A percentile compares a stretch with the other conserved stretches of the same genome.
These are phyloP conservation scores for Boletus fagicola DNA, from an alignment of 768 basidiomycete species.

Conservation along the genomic window DNA sequence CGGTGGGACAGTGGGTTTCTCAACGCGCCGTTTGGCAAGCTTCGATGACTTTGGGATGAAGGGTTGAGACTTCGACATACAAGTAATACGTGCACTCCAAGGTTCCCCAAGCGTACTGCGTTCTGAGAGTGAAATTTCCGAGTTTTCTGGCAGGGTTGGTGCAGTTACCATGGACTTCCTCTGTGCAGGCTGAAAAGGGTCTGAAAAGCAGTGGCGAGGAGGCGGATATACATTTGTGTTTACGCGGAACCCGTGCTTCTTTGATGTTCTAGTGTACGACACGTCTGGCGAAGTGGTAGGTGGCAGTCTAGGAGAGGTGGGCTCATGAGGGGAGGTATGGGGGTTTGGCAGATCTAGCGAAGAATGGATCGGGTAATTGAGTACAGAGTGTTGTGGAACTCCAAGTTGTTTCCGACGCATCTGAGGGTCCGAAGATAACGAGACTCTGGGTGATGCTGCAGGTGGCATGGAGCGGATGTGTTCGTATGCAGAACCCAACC, in stretches of 20 bases:
- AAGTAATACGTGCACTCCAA: background rate
- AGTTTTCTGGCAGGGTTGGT: background rate
- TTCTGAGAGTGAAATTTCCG: background rate
- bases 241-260: slow-evolving; percentile 1
- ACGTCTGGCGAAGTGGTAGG: background rate
- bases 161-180: background rate
- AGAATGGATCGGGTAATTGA: slow-evolving; percentile 19
- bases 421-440: slow-evolving; percentile 27
- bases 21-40: slow-evolving; percentile 4
- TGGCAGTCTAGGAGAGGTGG: background rate
- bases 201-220: background rate
- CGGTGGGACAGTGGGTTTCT: background rate
- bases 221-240: slow-evolving; percentile 4
- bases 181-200: background rate
- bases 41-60: slow-evolving; percentile 1
- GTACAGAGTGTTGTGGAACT: slow-evolving; percentile 31
- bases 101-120: background rate
- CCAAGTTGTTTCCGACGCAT: slow-evolving; percentile 30
- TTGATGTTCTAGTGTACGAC: background rate
- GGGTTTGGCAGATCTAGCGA: slow-evolving; percentile 28
- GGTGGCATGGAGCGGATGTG: slow-evolving; percentile 25
- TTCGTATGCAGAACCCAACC: slow-evolving; percentile 24
- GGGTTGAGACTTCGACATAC: background rate
- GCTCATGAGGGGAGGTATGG: slow-evolving; percentile 4
- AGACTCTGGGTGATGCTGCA: slow-evolving; percentile 5